Evolutionary conservation across 1,139 yeast species (phyloP).

Genomic region (Sugiyamaella sp.): DNA sequence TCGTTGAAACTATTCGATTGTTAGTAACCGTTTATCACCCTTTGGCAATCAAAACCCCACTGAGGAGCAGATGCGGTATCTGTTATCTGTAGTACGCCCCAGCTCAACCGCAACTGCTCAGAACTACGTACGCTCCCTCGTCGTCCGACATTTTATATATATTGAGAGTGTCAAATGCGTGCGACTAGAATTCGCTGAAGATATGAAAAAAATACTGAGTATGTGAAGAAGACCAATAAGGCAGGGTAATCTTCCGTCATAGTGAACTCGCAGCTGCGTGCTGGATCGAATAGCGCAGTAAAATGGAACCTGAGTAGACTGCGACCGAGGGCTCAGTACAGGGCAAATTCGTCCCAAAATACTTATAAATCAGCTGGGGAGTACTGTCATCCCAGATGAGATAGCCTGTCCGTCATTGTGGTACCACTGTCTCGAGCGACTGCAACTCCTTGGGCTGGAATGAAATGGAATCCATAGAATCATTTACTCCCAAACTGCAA

Average conservation of each 20-base stretch:
- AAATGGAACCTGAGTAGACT: no score
- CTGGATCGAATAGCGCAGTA: no score
- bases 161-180: neutral
- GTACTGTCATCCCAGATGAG: no score
- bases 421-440: neutral
- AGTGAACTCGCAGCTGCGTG: no score
- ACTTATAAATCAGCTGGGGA: no score
- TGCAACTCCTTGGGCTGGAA: neutral
- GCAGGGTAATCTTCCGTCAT: neutral
- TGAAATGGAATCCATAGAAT: constrained; percentile 4
- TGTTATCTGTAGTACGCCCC: neutral
- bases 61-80: neutral
- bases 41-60: neutral
- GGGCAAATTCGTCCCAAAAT: no score
- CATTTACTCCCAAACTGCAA: neutral
- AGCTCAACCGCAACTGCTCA: no score
- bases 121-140: constrained; percentile 40
- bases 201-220: constrained; percentile 12
- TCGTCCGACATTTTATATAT: constrained; percentile 40
- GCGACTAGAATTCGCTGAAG: neutral
- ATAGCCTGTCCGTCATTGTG: neutral
- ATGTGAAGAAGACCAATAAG: neutral
- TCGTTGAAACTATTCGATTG: constrained; percentile 59
- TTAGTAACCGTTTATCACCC: neutral
- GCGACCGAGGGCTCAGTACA: no score